phyloP scores from a whole-genome alignment of 176 grass and related monocot species.

The Paspalum notatum region DNA sequence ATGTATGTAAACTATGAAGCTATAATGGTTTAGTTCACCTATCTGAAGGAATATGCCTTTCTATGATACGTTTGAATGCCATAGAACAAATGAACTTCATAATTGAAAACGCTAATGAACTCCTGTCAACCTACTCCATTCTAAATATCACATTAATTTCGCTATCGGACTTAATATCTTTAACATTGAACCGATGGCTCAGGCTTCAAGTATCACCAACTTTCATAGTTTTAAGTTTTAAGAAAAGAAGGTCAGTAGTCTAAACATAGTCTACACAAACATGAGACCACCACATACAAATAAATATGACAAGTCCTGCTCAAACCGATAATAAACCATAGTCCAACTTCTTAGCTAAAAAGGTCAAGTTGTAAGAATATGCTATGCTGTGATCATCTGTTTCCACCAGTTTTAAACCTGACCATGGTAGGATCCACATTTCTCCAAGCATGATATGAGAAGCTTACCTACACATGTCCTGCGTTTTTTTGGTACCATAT shows the following conservation, averaged over 20 bases:
- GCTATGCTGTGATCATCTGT: conserved; percentile 14
- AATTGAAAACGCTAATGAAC: neutral
- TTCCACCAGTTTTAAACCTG: conserved; percentile 17
- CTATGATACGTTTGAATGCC: neutral
- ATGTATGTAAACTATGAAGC: neutral
- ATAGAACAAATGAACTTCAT: conserved; percentile 6
- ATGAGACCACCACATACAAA: neutral
- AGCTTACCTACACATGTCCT: conserved; percentile 52
- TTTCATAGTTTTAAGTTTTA: conserved; percentile 13
- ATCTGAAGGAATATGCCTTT: conserved; percentile 8
- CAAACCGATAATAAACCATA: conserved; percentile 18
- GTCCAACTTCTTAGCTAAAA: conserved; percentile 20
- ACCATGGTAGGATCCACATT: neutral
- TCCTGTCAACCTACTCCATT: neutral
- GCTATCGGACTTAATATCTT: neutral
- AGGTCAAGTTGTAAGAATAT: conserved; percentile 3
- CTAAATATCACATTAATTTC: neutral
- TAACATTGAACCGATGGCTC: neutral
- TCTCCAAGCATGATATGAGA: neutral
- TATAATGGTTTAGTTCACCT: conserved; percentile 10
- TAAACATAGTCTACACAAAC: neutral
- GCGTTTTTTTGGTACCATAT: conserved; percentile 51
- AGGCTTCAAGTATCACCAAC: conserved; percentile 7
- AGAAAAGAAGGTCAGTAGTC: conserved; percentile 7
- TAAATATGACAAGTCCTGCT: neutral